These are phyloP conservation scores for Fusarium ambrosium DNA, from an alignment of 2,329 filamentous ascomycete genomes.

Conservation along the genomic window DNA sequence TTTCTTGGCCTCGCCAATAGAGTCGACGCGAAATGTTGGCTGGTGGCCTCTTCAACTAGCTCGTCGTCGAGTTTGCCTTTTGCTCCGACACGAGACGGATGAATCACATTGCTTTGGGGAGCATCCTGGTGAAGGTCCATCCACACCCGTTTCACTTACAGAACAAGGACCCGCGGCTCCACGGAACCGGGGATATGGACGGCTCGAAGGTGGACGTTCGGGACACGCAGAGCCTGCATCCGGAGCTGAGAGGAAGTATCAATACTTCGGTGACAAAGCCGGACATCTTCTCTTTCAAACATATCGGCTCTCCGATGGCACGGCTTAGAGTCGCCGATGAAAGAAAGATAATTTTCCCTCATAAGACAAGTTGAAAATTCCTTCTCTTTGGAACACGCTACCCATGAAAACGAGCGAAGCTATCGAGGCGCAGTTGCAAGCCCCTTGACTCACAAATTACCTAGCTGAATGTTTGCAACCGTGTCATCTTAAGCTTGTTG, in stretches of 20 bases:
- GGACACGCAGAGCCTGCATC: background rate
- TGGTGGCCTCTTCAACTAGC: background rate
- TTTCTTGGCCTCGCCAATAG: background rate
- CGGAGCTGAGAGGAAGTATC: background rate
- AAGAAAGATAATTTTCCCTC: background rate
- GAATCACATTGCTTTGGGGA: background rate
- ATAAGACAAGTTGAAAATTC: background rate
- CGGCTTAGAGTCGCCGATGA: background rate
- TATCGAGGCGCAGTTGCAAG: background rate
- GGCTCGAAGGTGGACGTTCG: background rate
- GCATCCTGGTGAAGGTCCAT: background rate
- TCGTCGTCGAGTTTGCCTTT: background rate
- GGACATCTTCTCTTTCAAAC: background rate
- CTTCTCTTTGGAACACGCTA: background rate
- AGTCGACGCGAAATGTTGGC: background rate
- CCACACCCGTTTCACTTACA: background rate
- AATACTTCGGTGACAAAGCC: background rate
- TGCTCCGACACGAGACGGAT: background rate
- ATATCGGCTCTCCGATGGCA: background rate
- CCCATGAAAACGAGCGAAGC: background rate
- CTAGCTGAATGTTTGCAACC: background rate
- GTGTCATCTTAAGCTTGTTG: background rate
- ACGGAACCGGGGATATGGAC: background rate
- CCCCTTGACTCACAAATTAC: background rate
- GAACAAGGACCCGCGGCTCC: background rate